A percentile compares a stretch with the other conserved stretches of the same genome.
These are phyloP conservation scores for Thielaviopsis musarum DNA, from an alignment of 2,329 filamentous ascomycete species.

Conservation along the genomic window DNA sequence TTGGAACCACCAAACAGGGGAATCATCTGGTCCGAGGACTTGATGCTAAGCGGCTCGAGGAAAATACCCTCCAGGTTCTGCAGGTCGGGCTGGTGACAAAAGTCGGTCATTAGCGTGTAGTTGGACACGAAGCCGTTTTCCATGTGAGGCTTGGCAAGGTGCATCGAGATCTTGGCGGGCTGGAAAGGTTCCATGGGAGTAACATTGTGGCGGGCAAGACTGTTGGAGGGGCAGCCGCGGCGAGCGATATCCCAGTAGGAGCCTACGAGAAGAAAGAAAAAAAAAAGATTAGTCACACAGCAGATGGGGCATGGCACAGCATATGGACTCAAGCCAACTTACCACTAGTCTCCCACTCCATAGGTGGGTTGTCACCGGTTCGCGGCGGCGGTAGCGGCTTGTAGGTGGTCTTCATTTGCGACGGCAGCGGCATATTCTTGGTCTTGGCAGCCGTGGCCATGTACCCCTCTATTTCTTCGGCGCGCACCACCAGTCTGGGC, in stretches of 20 bases:
- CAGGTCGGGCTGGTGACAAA: slow-evolving; percentile 50
- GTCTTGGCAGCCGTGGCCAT: slow-evolving; percentile 35
- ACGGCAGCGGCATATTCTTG: slow-evolving; percentile 25
- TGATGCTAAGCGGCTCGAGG: slow-evolving; percentile 40
- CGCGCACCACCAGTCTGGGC: slow-evolving; percentile 44
- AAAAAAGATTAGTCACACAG: not conserved
- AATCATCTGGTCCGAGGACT: slow-evolving; percentile 39
- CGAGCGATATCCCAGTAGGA: slow-evolving; percentile 41
- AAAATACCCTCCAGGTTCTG: slow-evolving; percentile 48
- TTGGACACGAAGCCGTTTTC: slow-evolving; percentile 44
- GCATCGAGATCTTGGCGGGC: slow-evolving; percentile 28
- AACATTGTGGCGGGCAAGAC: slow-evolving; percentile 35
- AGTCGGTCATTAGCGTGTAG: slow-evolving; percentile 40
- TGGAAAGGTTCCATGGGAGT: slow-evolving; percentile 27
- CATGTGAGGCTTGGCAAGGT: slow-evolving; percentile 30
- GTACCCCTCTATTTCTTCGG: slow-evolving; percentile 40
- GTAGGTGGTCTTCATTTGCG: slow-evolving; percentile 28
- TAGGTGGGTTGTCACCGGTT: slow-evolving; percentile 19
- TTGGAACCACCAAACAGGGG: slow-evolving; percentile 56
- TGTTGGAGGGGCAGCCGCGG: slow-evolving; percentile 45
- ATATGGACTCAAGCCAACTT: slow-evolving; percentile 15
- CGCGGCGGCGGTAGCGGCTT: slow-evolving; percentile 23
- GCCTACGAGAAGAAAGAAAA: slow-evolving; percentile 18
- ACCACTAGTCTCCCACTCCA: slow-evolving; percentile 36
- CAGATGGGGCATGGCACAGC: not conserved